A percentile compares a stretch with the other conserved stretches of the same genome.
phyloP scores from a whole-genome alignment of 306 rosid genomes.

The Vicia villosa region DNA sequence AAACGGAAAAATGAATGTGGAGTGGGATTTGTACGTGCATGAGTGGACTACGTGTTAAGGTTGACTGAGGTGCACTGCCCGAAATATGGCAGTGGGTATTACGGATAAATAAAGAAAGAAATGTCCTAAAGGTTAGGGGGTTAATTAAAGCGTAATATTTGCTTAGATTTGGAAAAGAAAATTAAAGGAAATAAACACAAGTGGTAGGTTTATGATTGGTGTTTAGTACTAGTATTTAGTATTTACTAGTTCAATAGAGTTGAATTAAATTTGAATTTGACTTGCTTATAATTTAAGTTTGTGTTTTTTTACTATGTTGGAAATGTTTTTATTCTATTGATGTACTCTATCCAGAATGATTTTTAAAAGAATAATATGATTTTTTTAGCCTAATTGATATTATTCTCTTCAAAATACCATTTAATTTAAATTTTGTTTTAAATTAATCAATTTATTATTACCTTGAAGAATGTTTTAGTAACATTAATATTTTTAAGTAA shows the following conservation, averaged over 20 bases:
- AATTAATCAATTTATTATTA: too few relatives aligned
- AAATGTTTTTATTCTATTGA: too few relatives aligned
- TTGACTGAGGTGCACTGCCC: constrained; percentile 31
- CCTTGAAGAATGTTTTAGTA: too few relatives aligned
- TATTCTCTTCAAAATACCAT: too few relatives aligned
- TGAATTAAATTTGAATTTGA: neutral
- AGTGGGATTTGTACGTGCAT: constrained; percentile 36
- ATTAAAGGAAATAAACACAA: neutral
- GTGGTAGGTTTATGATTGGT: neutral
- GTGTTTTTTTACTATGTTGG: too few relatives aligned
- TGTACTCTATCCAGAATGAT: too few relatives aligned
- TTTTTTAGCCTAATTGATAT: too few relatives aligned
- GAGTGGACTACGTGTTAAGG: constrained; percentile 42
- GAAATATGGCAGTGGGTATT: constrained; percentile 31
- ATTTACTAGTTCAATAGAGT: neutral
- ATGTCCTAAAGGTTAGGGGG: neutral
- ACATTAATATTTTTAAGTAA: too few relatives aligned
- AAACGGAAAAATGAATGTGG: neutral
- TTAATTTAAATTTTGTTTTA: too few relatives aligned
- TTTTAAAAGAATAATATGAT: too few relatives aligned
- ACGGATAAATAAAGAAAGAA: constrained; percentile 2
- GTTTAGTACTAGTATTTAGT: too few relatives aligned
- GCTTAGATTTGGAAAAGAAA: neutral
- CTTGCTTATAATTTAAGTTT: neutral
- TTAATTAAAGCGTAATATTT: neutral